Evolutionary conservation across 2,329 filamentous ascomycete genomes (phyloP), one percentile per base, ranked within the genome.

Genomic region (Alternaria triticina): DNA sequence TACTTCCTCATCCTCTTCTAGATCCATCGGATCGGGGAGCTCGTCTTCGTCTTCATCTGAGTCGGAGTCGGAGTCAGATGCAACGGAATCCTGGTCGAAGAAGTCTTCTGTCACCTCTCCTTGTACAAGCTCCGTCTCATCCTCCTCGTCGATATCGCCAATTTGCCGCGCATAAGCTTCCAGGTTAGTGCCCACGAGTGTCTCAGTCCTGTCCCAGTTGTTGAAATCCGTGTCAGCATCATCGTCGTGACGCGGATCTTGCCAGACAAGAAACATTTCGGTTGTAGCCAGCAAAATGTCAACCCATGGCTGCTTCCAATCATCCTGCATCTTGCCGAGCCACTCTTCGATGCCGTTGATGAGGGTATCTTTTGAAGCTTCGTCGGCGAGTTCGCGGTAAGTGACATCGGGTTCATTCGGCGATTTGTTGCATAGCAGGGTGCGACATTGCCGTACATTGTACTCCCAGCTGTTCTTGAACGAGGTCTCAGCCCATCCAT

Each of bases 401-500:
- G 28, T 58, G 1, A 68, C 33, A 5, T 62, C 30, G 13, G 30
- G 30, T 33, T 33, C 30, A 33, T 33, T 33, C 13, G 30, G 30
- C 30, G 30, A 33, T 33, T 36, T 43, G 15, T 59, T 30, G 22
- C 63, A 54, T 3, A 63, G 46, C 12, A 72, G 54, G 1, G 69
- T 58, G 1, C 63, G 61, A 33, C 66, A 70, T n/a, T 70, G 67
- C 2, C 51, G 23, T 7, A 72, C 33, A 25, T 46, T 52, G n/a
- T 57, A 70, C 7, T 59, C 27, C 54, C 59, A 61, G 33, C 62
- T 43, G 17, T 56, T 33, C 9, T 13, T 36, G 25, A 62, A 58
- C 4, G 62, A 61, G 4, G 63, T 67, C 13, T 71, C 67, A 5
- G 55, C 50, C 57, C 62, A 70, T 4, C 65, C 62, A 3, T 65